Conservation (phyloP, 805 yeast species). For the Saccharomycopsis fermentans region DNA sequence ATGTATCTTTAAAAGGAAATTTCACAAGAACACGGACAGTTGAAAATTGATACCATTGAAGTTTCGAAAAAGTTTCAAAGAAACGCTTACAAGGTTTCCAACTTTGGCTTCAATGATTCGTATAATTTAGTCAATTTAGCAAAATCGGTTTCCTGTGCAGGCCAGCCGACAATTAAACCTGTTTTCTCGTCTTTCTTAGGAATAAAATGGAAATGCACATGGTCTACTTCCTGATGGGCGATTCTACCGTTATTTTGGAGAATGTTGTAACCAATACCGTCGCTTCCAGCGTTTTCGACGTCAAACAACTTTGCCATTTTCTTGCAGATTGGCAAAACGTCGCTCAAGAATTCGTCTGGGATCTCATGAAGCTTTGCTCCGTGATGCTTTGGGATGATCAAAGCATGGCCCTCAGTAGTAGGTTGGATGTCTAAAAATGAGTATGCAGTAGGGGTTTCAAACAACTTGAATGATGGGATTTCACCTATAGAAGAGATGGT, state of each 20-base stretch:
- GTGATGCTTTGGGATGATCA: conserved; percentile 87
- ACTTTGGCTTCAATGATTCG: conserved; percentile 42
- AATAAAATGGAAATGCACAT: conserved; percentile 93
- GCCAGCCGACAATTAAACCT: conserved; percentile 91
- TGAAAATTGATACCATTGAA: too few relatives aligned
- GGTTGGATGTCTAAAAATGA: conserved; percentile 94
- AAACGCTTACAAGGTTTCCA: conserved; percentile 21
- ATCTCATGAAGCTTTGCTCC: conserved; percentile 88
- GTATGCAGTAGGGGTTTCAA: conserved; percentile 72
- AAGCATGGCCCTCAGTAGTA: conserved; percentile 76
- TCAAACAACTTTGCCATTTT: conserved; percentile 67
- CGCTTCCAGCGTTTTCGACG: conserved; percentile 48
- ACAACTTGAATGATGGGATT: conserved; percentile 83
- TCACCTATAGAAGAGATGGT: conserved; percentile 46
- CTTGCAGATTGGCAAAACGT: conserved; percentile 81
- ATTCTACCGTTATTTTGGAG: conserved; percentile 89
- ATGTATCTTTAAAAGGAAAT: too few relatives aligned
- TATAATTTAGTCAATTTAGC: conserved; percentile 61
- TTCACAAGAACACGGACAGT: too few relatives aligned
- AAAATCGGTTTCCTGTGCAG: conserved; percentile 72
- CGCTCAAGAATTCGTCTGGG: conserved; percentile 85
- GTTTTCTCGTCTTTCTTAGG: conserved; percentile 69
- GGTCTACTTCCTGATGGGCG: conserved; percentile 94
- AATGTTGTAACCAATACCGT: conserved; percentile 73
- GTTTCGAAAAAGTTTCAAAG: too few relatives aligned